A percentile compares a stretch with the other conserved stretches of the same genome.
Evolutionary conservation across 2,329 filamentous ascomycete genomes (phyloP).

Genomic region (Diplodia sapinea): DNA sequence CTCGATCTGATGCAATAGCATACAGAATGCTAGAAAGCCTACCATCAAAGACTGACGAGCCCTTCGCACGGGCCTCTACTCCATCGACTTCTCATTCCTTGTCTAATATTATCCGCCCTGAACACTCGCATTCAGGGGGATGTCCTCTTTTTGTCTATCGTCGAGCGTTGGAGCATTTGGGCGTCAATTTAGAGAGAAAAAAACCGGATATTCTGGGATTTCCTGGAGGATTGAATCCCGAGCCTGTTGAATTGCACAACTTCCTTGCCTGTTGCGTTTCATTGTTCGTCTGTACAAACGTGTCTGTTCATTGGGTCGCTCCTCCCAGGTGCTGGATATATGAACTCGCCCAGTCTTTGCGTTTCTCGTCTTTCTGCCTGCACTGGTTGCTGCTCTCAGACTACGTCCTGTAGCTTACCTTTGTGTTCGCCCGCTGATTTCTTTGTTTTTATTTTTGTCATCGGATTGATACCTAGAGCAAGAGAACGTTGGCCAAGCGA

Average conservation of each 20-base stretch:
- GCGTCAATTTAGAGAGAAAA: constrained; percentile 26
- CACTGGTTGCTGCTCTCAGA: constrained; percentile 1
- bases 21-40: constrained; percentile 1
- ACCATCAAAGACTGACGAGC: neutral
- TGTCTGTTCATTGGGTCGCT: neutral
- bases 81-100: constrained; percentile 8
- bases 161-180: constrained; percentile 29
- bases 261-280: constrained; percentile 1
- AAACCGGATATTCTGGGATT: constrained; percentile 7
- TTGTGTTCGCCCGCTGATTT: neutral
- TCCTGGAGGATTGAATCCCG: neutral
- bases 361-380: neutral
- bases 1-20: neutral
- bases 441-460: neutral
- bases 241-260: constrained; percentile 11
- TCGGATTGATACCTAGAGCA: constrained; percentile 4
- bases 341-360: neutral
- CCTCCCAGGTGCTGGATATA: neutral
- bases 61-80: neutral
- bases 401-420: neutral
- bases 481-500: neutral
- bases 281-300: neutral
- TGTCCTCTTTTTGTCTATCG: constrained; percentile 23
- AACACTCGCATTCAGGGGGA: neutral
- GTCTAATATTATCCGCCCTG: constrained; percentile 16